Base-by-base conservation (phyloP, 2,329 filamentous ascomycete species). In the Cryoendolithus antarcticus region DNA sequence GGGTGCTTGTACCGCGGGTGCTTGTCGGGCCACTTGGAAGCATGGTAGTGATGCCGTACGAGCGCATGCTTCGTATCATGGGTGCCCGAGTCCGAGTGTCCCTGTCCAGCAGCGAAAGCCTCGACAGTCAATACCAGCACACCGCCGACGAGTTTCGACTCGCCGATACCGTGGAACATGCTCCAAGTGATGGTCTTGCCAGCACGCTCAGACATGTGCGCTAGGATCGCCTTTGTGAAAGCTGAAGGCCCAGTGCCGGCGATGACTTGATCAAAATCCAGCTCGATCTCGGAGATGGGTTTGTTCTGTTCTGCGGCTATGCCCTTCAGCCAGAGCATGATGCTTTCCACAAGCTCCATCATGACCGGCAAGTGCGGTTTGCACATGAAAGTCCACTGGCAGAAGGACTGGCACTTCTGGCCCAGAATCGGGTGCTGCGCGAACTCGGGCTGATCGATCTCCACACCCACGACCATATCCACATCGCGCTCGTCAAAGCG, bases 21-120 rank as follows among this genome's bases (percentile, higher is more conserved):
- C 3, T 66, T 66, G 38, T 69, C 72, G 2, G 79, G 80, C 80
- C 80, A 84, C 42, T 74, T 72, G 1, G 78, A 83, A 1, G 80
- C 80, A 56, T 84, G 80, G 51, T 82, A 85, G 57, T 83, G 78
- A 54, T 85, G 80, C 56, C 78, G 80, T 15, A 84, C 77, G 1
- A 84, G 64, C 1, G 80, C 79, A n/a, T 69, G 69, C 37, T 76
- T 66, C 2, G 77, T 69, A 38, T 79, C 70, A 57, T 83, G 80
- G 50, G 78, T 82, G 9, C 78, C 79, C 0, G 77, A 81, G 52
- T 83, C 73, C 0, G 79, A 83, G 57, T 84, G 80, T 8, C 80
- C 80, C 55, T 82, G 79, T 8, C 79, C 79, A 1, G 79, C 80
- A 9, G 79, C 80, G 48, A 83, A 83, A 0, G 78, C 78, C 57